Conservation (phyloP, 176 grass and related monocot species). For the Elaeis guineensis region DNA sequence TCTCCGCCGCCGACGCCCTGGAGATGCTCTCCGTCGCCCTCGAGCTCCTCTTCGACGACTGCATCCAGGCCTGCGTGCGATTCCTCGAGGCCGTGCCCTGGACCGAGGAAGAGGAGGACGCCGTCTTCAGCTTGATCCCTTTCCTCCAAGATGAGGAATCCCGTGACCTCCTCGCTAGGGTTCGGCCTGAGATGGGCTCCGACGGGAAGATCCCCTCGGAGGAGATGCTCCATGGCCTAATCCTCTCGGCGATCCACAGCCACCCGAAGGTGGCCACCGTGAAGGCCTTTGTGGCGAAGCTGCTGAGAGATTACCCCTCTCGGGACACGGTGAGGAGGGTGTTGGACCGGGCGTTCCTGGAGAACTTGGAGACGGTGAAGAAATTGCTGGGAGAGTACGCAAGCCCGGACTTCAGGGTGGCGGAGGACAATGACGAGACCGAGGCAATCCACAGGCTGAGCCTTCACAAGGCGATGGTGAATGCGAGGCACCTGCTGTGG, state of each 20-base stretch:
- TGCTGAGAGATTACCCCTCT: slow-evolving; percentile 29
- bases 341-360: too few species aligned
- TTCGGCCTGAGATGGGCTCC: slow-evolving; percentile 3
- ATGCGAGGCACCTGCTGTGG: slow-evolving; percentile 70
- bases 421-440: slow-evolving; percentile 58
- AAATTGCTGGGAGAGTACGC: too few species aligned
- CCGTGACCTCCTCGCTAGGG: slow-evolving; percentile 40
- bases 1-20: slow-evolving; percentile 39
- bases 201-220: slow-evolving; percentile 21
- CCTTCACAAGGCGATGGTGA: slow-evolving; percentile 52
- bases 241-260: slow-evolving; percentile 58
- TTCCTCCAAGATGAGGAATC: slow-evolving; percentile 48
- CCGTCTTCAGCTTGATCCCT: slow-evolving; percentile 40
- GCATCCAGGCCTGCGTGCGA: slow-evolving; percentile 28
- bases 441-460: slow-evolving; percentile 80
- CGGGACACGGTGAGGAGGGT: too few species aligned
- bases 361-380: too few species aligned
- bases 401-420: slow-evolving; percentile 30
- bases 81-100: slow-evolving; percentile 66
- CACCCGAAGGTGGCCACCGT: slow-evolving; percentile 52
- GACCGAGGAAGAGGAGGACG: slow-evolving; percentile 42
- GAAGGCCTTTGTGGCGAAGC: slow-evolving; percentile 84
- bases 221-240: slow-evolving; percentile 61
- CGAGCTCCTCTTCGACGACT: slow-evolving; percentile 58
- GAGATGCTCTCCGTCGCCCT: slow-evolving; percentile 50